Evolutionary conservation across 108 stramenopile genomes (phyloP), one percentile per base, ranked within the genome.

Genomic region (Nitzschia palea): DNA sequence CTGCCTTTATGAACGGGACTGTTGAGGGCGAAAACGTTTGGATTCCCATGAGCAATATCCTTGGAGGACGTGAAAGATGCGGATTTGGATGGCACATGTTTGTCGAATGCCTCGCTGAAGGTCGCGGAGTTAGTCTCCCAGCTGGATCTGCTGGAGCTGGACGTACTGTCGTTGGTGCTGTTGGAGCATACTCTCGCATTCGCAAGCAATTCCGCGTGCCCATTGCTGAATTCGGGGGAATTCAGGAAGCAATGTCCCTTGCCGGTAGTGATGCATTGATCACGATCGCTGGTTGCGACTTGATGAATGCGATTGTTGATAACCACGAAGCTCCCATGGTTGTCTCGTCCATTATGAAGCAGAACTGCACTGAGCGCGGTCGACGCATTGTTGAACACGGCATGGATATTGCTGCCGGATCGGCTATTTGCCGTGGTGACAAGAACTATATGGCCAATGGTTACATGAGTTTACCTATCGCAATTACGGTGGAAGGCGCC

Each of bases 51-150:
- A 80, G 85, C 47, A 85, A 79, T 67, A 96, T 98, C 77, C 78
- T 98, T 27, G 98, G 98, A 34, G 98, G 98, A 48, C 97, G 97
- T 78, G 92, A 96, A 70, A 79, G 89, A 51, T 96, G 96, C 61
- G 98, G 98, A 56, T 95, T 88, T 69, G 98, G 98, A 52, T 98
- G 98, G 98, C 92, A 98, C 76, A 97, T 98, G 98, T 96, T 98
- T 74, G 97, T 98, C 34, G 98, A 98, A 64, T 98, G 98, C 76
- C 77, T 98, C 40, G 98, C 98, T 20, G 98, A 98, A 84, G 98
- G 98, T 65, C 91, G 98, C 50, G 95, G 95, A 29, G 93, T 98
- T 22, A 92, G 90, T 66, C 82, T 98, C 52, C 98, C 98, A 37
- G 98, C 98, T 44, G 93, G 93, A 60, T 86, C 93, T 55, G 91